phyloP scores from a whole-genome alignment of 2,329 filamentous ascomycete genomes.

The Emmonsia crescens region DNA sequence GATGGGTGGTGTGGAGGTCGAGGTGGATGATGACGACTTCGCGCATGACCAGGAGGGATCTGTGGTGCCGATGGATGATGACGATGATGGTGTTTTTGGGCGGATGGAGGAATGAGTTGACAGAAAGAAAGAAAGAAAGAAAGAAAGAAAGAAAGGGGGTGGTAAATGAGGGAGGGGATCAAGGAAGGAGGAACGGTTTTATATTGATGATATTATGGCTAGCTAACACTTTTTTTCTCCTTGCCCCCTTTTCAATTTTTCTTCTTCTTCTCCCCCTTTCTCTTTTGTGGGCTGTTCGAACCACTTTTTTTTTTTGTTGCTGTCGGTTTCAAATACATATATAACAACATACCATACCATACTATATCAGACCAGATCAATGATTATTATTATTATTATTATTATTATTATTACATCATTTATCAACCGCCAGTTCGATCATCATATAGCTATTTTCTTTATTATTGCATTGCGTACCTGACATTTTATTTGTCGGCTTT shows the following conservation, averaged over 20 bases:
- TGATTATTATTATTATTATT: background rate
- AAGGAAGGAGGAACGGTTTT: background rate
- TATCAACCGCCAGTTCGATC: background rate
- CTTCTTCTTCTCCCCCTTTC: background rate
- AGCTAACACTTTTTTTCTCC: background rate
- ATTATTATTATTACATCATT: background rate
- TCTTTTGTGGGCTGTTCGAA: background rate
- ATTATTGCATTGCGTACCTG: no score
- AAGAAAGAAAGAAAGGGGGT: background rate
- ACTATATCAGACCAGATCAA: no score
- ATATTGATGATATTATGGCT: background rate
- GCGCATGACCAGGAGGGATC: slow-evolving; percentile 35
- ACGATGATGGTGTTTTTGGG: slow-evolving; percentile 92
- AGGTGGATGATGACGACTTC: slow-evolving; percentile 55
- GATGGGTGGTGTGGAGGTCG: background rate
- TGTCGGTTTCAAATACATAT: background rate
- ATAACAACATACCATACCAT: background rate
- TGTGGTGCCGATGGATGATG: slow-evolving; percentile 65
- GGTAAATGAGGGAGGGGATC: background rate
- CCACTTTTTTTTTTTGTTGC: background rate
- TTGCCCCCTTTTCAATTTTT: background rate
- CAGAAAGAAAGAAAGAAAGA: no score
- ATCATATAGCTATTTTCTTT: background rate
- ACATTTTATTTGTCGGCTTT: no score
- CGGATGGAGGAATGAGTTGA: slow-evolving; percentile 74